Percentiles rank a stretch among this genome's conserved stretches.
phyloP scores from a whole-genome alignment of 2,329 filamentous ascomycete species.

The Calonectria pseudoturangicola region DNA sequence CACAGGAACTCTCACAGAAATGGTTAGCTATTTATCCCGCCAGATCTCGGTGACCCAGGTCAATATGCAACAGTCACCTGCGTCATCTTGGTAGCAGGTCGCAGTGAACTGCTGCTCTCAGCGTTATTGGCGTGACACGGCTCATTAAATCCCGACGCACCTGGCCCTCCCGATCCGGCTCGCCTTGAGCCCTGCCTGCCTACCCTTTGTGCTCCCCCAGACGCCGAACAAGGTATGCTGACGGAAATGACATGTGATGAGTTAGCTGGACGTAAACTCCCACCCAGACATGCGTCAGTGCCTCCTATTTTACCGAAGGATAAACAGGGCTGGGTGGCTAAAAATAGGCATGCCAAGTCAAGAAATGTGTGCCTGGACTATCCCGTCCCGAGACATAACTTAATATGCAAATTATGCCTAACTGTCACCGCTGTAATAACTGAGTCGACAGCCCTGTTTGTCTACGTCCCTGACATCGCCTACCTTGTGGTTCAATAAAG shows the following conservation, averaged over 20 bases:
- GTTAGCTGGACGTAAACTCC: not conserved
- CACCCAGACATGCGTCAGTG: not conserved
- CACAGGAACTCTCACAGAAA: not conserved
- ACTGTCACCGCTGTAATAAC: not conserved
- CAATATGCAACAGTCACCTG: constrained; percentile 36
- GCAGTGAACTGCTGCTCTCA: constrained; percentile 29
- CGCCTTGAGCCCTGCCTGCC: not conserved
- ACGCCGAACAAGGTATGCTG: not conserved
- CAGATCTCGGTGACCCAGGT: not conserved
- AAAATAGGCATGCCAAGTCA: constrained; percentile 20
- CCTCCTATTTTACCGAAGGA: constrained; percentile 19
- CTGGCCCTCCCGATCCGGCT: constrained; percentile 15
- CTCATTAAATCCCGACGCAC: constrained; percentile 29
- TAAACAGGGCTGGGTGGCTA: constrained; percentile 1
- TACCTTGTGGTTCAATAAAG: not conserved
- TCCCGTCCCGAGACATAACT: constrained; percentile 27
- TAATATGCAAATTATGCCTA: constrained; percentile 23
- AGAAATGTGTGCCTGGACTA: constrained; percentile 24
- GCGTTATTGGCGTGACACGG: constrained; percentile 26
- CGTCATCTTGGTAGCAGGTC: constrained; percentile 39
- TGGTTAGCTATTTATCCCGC: not conserved
- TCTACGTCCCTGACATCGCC: not conserved
- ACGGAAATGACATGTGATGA: constrained; percentile 16
- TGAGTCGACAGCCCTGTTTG: not conserved
- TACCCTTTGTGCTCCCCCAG: constrained; percentile 6